Evolutionary conservation across 2,329 filamentous ascomycete genomes (phyloP).

Genomic region (Clonostachys solani): DNA sequence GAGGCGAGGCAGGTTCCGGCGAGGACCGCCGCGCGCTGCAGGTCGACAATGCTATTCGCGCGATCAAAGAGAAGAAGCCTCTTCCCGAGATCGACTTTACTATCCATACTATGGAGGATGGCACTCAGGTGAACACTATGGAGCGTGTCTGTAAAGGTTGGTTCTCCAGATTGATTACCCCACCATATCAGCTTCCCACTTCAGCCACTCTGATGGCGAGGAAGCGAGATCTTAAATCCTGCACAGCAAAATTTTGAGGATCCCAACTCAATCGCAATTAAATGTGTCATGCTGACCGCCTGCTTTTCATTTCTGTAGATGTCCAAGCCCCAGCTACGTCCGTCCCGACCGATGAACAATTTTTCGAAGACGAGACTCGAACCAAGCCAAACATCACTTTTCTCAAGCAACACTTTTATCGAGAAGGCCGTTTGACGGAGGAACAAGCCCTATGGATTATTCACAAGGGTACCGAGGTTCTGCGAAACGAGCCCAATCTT

Average conservation of each 20-base stretch:
- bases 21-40: slow-evolving; percentile 53
- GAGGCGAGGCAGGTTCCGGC: slow-evolving; percentile 28
- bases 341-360: slow-evolving; percentile 89
- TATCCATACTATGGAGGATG: slow-evolving; percentile 97
- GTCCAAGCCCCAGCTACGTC: slow-evolving; percentile 95
- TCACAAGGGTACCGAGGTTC: slow-evolving; percentile 77
- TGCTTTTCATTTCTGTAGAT: slow-evolving; percentile 48
- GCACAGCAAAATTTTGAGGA: no score
- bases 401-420: slow-evolving; percentile 97
- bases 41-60: slow-evolving; percentile 87
- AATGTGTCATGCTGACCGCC: background rate
- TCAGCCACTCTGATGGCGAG: no score
- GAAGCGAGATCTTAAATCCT: no score
- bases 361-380: slow-evolving; percentile 82
- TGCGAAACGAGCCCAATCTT: slow-evolving; percentile 88
- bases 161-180: background rate
- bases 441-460: slow-evolving; percentile 98
- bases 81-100: slow-evolving; percentile 98
- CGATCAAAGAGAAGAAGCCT: slow-evolving; percentile 91
- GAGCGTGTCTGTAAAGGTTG: slow-evolving; percentile 98
- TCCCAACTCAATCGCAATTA: no score
- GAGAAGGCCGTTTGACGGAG: slow-evolving; percentile 93
- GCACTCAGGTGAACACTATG: slow-evolving; percentile 86
- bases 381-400: slow-evolving; percentile 90
- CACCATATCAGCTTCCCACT: background rate